Conservation (phyloP, 352 stramenopile genomes). For the Globisporangium okanoganense region DNA sequence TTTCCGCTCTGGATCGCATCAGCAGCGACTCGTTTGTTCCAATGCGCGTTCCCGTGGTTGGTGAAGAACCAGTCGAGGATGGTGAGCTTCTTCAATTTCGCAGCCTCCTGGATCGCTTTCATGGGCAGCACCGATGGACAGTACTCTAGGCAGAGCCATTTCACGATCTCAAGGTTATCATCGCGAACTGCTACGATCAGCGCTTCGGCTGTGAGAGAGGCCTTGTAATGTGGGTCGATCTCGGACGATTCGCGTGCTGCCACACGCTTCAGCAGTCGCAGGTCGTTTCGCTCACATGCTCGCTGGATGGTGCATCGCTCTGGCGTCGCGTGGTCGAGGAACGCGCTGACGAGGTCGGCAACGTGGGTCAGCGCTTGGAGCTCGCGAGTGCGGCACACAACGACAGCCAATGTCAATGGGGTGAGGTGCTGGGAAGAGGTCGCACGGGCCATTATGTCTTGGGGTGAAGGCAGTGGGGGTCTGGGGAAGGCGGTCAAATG, state of each 20-base stretch:
- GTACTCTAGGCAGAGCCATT: too few species aligned
- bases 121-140: not conserved
- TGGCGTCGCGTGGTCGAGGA: not conserved
- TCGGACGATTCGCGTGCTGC: not conserved
- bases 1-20: not conserved
- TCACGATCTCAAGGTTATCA: too few species aligned
- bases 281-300: not conserved
- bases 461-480: too few species aligned
- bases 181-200: not conserved
- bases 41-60: not conserved
- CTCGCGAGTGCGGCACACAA: not conserved
- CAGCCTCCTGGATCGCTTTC: not conserved
- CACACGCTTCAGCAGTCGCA: not conserved
- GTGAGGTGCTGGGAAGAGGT: too few species aligned
- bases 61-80: not conserved
- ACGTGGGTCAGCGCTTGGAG: not conserved
- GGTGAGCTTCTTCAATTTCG: not conserved
- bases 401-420: too few species aligned
- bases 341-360: not conserved
- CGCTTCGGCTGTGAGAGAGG: not conserved
- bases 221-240: conserved; percentile 1
- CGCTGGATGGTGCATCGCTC: not conserved
- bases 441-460: too few species aligned
- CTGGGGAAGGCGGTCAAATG: too few species aligned
- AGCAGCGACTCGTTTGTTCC: not conserved